A percentile compares a stretch with the other conserved stretches of the same genome.
Evolutionary conservation across 805 yeast genomes (phyloP).

Genomic region (Cyberlindnera xishuangbannaensis): DNA sequence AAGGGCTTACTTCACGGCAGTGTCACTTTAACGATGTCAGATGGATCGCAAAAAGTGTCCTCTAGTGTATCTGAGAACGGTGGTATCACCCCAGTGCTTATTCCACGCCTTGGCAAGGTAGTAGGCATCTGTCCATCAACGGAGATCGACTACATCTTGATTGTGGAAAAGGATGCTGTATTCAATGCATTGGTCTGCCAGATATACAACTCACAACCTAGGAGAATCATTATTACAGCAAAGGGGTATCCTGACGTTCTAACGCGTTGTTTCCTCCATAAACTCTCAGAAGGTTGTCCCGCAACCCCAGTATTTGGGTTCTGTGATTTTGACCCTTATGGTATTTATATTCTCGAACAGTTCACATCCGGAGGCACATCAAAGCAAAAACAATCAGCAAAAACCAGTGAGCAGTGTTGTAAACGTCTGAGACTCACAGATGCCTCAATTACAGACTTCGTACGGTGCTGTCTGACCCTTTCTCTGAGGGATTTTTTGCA

Average conservation of each 20-base stretch:
- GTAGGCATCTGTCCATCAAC: constrained; percentile 7
- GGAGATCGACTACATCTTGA: constrained; percentile 27
- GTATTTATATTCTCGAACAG: constrained; percentile 48
- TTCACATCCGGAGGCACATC: constrained; percentile 28
- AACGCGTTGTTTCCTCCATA: constrained; percentile 40
- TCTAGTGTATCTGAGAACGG: neutral
- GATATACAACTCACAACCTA: constrained; percentile 7
- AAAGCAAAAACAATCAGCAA: constrained; percentile 5
- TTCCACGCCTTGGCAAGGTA: constrained; percentile 34
- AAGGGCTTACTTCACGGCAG: constrained; percentile 52
- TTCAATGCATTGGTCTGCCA: constrained; percentile 28
- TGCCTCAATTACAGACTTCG: constrained; percentile 17
- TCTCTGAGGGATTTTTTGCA: constrained; percentile 25
- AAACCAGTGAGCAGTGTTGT: constrained; percentile 5
- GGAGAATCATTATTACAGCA: constrained; percentile 46
- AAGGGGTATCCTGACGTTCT: constrained; percentile 66
- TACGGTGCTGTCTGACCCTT: constrained; percentile 17
- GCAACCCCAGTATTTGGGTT: constrained; percentile 36
- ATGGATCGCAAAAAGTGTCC: constrained; percentile 3
- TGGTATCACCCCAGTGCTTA: too few species aligned
- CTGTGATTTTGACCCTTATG: constrained; percentile 66
- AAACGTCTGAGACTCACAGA: constrained; percentile 13
- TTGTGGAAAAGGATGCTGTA: constrained; percentile 52
- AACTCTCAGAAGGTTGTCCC: constrained; percentile 22
- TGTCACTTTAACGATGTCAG: constrained; percentile 7